Base-by-base conservation (phyloP, 2,329 filamentous ascomycete genomes). In the Colletotrichum tanaceti region DNA sequence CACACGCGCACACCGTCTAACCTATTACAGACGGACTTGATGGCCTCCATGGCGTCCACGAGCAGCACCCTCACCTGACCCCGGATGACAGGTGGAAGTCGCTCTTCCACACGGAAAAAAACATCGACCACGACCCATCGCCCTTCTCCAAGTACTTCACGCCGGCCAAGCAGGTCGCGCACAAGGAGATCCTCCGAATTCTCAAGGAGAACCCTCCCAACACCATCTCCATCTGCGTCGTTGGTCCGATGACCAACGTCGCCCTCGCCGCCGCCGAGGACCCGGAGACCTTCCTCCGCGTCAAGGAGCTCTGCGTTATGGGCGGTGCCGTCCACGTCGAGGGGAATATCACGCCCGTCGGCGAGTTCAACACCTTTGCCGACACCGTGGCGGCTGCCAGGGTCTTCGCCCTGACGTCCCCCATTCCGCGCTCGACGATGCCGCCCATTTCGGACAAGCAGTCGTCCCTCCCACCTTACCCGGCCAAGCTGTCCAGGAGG, bases 311-410 rank as follows among this genome's bases (percentile, higher is more conserved):
- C 3, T 91, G 97, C 4, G 92, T 98, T 54, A 99, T 99, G 96
- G 96, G 95, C 68, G 96, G 96, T 68, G 90, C 93, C 28, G 87
- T 99, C 62, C 85, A 92, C 68, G 82, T 89, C 52, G 86, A 90
- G 58, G 96, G 96, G 73, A 99, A 99, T 79, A 89, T 93, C 75
- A 90, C 89, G 53, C 95, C 96, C 1, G 88, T 91, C 14, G 93
- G 93, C 71, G 96, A 99, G 78, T 99, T 99, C 87, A 99, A 99
- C 83, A 92, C 91, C 65, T 97, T 93, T 76, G 94, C 96, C 66
- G 97, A 99, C 77, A 85, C 92, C 22, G 86, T 93, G 47, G 92
- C 93, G 35, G 88, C 92, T 0, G 92, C 93, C 13, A 86, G 92
- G 16, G 87, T 96, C 20, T 94, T 91, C 75, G 91, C 93, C 7